phyloP scores from a whole-genome alignment of 345 rosid species.

The Psidium friedrichsthalianum region DNA sequence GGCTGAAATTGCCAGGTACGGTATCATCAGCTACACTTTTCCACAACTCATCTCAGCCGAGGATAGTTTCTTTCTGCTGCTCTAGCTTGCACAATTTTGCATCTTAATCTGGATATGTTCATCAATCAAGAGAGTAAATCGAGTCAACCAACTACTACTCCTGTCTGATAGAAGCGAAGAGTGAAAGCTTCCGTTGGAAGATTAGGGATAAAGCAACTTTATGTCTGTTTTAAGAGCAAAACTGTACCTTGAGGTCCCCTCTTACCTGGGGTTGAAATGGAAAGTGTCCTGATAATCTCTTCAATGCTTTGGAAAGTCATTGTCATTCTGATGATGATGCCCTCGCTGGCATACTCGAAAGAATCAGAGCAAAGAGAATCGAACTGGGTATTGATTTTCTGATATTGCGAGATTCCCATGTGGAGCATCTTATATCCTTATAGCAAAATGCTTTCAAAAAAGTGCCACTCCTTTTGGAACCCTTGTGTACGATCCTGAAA shows the following conservation, averaged over 20 bases:
- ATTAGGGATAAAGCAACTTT: background rate
- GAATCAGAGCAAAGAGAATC: background rate
- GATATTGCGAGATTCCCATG: background rate
- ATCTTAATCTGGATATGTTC: background rate
- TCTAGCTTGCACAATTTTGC: background rate
- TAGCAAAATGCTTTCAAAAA: background rate
- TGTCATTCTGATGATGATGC: background rate
- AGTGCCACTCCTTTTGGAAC: too few species aligned
- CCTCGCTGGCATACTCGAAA: background rate
- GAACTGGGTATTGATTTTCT: background rate
- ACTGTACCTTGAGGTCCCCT: too few species aligned
- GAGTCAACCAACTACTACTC: background rate
- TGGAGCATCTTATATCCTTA: background rate
- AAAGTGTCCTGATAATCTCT: background rate
- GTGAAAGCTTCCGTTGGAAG: background rate
- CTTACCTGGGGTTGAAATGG: background rate
- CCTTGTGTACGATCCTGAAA: too few species aligned
- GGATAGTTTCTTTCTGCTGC: background rate
- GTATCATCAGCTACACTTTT: background rate
- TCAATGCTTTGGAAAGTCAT: background rate
- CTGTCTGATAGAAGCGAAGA: background rate
- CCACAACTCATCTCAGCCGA: background rate
- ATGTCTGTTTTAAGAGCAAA: too few species aligned
- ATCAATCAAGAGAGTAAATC: background rate
- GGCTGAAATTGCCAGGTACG: constrained; percentile 1